A percentile compares a stretch with the other conserved stretches of the same genome.
These are phyloP conservation scores for Penicillium sp. DNA, from an alignment of 2,329 filamentous ascomycete species.

Conservation along the genomic window DNA sequence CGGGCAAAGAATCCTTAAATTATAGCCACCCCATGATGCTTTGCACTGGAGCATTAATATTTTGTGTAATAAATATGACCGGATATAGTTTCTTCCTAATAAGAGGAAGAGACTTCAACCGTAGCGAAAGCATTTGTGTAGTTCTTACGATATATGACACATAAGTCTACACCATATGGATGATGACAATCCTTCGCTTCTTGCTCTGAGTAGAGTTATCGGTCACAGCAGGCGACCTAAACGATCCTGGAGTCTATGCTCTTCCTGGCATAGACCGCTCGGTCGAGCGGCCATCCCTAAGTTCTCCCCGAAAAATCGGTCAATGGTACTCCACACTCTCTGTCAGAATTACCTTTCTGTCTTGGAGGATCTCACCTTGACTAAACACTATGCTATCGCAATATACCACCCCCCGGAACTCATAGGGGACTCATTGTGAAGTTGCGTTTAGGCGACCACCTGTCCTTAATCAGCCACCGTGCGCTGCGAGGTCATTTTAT, in stretches of 20 bases:
- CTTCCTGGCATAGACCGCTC: neutral
- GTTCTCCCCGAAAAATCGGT: neutral
- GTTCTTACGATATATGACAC: too few species aligned
- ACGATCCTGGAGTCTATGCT: neutral
- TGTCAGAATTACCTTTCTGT: neutral
- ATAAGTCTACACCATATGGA: neutral
- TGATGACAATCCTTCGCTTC: neutral
- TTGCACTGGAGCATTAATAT: neutral
- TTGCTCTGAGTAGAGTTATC: neutral
- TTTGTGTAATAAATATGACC: neutral
- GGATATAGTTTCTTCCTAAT: neutral
- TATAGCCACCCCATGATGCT: too few species aligned
- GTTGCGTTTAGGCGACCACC: neutral
- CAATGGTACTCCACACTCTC: neutral
- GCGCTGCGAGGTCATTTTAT: neutral
- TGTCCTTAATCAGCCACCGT: neutral
- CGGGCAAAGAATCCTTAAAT: too few species aligned
- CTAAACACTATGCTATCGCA: neutral
- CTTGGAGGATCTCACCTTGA: neutral
- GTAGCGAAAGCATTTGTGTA: neutral
- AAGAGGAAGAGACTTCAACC: neutral
- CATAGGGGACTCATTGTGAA: neutral
- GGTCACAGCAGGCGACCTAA: neutral
- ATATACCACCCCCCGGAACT: neutral
- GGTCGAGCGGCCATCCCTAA: neutral